A percentile compares a stretch with the other conserved stretches of the same genome.
Conservation (phyloP, 1,139 yeast genomes). For the Yamadazyma siamensis region DNA sequence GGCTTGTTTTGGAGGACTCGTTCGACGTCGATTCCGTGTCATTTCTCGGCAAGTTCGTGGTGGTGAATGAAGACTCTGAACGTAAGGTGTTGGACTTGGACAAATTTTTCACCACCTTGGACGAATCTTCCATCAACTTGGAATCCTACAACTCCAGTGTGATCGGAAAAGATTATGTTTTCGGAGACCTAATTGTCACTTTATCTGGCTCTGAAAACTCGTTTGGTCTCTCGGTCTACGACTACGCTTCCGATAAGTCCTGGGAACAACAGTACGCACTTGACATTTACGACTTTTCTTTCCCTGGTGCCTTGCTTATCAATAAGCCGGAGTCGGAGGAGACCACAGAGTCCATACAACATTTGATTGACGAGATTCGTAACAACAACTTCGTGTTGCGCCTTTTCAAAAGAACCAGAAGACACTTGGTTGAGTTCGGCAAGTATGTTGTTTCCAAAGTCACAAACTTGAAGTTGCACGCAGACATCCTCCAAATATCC, state of each 20-base stretch:
- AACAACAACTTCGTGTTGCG: conserved; percentile 22
- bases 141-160: conserved; percentile 12
- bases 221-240: conserved; percentile 6
- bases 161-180: conserved; percentile 9
- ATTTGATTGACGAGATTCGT: conserved; percentile 28
- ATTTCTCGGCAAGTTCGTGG: conserved; percentile 5
- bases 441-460: conserved; percentile 17
- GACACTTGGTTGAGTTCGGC: conserved; percentile 38
- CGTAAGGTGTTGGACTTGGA: conserved; percentile 26
- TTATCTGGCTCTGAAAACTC: conserved; percentile 5
- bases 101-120: conserved; percentile 21
- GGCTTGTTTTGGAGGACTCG: conserved; percentile 7
- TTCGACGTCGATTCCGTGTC: conserved; percentile 2
- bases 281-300: conserved; percentile 6
- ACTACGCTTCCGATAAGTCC: conserved; percentile 6
- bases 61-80: conserved; percentile 9
- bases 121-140: conserved; percentile 11
- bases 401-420: conserved; percentile 28
- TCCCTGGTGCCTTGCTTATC: conserved; percentile 18
- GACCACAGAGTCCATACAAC: conserved; percentile 27
- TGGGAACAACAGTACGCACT: conserved; percentile 2
- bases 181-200: conserved; percentile 10
- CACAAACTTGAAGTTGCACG: conserved; percentile 5
- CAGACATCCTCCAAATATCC: conserved; percentile 9
- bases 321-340: conserved; percentile 28